Conservation (phyloP, 768 basidiomycete genomes). For the Pholiota conissans region DNA sequence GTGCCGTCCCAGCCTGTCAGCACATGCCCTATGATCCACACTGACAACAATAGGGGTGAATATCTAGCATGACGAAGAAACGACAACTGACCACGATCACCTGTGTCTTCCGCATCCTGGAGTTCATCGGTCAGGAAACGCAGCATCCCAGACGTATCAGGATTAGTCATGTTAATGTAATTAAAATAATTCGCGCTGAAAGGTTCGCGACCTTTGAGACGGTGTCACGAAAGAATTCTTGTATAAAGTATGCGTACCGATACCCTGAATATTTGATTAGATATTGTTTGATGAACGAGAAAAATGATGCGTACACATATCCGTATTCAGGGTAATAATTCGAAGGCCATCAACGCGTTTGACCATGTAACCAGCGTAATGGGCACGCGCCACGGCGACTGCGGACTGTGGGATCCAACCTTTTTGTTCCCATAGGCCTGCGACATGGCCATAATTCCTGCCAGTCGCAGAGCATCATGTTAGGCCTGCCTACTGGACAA, state of each 20-base stretch:
- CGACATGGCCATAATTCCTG: constrained; percentile 80
- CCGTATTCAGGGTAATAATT: constrained; percentile 75
- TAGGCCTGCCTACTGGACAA: neutral
- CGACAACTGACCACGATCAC: constrained; percentile 59
- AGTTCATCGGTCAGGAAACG: constrained; percentile 77
- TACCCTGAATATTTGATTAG: constrained; percentile 30
- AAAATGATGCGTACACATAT: constrained; percentile 55
- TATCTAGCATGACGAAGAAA: constrained; percentile 37
- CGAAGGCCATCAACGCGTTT: constrained; percentile 64
- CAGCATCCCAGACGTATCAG: constrained; percentile 75
- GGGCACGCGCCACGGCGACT: constrained; percentile 56
- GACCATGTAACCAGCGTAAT: constrained; percentile 76
- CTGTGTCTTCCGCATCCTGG: constrained; percentile 75
- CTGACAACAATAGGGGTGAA: constrained; percentile 7
- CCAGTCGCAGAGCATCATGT: neutral
- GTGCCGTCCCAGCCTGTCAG: constrained; percentile 62
- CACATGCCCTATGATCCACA: constrained; percentile 55
- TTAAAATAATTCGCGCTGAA: constrained; percentile 69
- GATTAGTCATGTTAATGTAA: constrained; percentile 70
- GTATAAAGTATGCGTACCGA: constrained; percentile 28
- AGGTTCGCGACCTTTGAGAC: neutral
- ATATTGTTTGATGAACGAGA: neutral
- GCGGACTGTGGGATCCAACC: constrained; percentile 64
- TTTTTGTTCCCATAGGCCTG: constrained; percentile 69
- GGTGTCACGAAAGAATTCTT: too few species aligned